Evolutionary conservation across 2,329 filamentous ascomycete genomes (phyloP).

Genomic region (Penicillium sp.): DNA sequence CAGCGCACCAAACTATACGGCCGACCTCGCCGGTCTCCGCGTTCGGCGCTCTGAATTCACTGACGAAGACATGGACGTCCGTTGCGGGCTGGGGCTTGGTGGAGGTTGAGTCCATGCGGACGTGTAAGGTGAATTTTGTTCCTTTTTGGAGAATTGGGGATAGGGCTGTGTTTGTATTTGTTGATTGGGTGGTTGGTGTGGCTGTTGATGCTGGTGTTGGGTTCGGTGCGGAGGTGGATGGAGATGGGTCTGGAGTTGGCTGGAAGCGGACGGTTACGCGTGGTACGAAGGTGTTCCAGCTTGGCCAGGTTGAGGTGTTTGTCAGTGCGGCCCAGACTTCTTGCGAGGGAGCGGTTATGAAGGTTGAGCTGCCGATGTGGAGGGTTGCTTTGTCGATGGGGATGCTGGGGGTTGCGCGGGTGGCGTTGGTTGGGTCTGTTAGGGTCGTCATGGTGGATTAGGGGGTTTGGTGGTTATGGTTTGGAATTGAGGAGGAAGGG

Average conservation of each 20-base stretch:
- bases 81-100: constrained; percentile 23
- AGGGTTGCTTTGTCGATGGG: constrained; percentile 28
- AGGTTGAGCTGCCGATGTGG: constrained; percentile 34
- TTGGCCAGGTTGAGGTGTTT: constrained; percentile 46
- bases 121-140: constrained; percentile 46
- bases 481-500: neutral
- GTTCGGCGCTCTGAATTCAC: constrained; percentile 32
- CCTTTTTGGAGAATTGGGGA: constrained; percentile 36
- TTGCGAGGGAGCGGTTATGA: constrained; percentile 42
- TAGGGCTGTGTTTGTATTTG: neutral
- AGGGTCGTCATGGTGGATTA: constrained; percentile 10
- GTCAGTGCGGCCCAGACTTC: constrained; percentile 46
- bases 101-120: constrained; percentile 39
- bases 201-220: constrained; percentile 11
- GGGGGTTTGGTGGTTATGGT: neutral
- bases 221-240: neutral
- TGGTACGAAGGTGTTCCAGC: constrained; percentile 50
- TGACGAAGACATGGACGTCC: constrained; percentile 32
- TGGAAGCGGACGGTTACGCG: constrained; percentile 47
- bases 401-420: constrained; percentile 34
- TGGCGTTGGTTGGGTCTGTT: constrained; percentile 21
- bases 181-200: constrained; percentile 5
- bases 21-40: constrained; percentile 17
- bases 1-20: constrained; percentile 30
- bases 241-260: constrained; percentile 19